Percentiles rank a stretch among this genome's conserved stretches.
Conservation (phyloP, 805 yeast genomes). For the Candida oleophila region DNA sequence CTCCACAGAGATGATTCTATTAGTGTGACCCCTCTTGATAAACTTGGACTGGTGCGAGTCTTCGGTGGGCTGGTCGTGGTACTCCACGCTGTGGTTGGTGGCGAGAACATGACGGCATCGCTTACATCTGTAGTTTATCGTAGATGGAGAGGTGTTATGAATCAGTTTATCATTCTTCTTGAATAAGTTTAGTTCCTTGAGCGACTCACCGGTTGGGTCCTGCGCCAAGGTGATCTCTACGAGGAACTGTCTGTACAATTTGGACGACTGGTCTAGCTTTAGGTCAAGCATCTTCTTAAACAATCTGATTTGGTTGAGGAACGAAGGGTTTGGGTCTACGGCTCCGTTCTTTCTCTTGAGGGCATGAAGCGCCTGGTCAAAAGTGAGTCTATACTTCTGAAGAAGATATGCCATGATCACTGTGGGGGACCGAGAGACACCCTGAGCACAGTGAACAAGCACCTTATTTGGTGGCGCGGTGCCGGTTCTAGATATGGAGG, state of each 20-base stretch:
- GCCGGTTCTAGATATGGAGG: slow-evolving; percentile 11
- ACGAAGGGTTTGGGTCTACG: slow-evolving; percentile 72
- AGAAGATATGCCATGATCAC: slow-evolving; percentile 49
- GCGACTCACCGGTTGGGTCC: slow-evolving; percentile 44
- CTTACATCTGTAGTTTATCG: slow-evolving; percentile 54
- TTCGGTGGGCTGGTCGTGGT: slow-evolving; percentile 65
- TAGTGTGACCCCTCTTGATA: slow-evolving; percentile 59
- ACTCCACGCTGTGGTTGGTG: slow-evolving; percentile 54
- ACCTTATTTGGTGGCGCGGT: slow-evolving; percentile 16
- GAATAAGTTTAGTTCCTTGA: slow-evolving; percentile 18
- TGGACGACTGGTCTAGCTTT: slow-evolving; percentile 21
- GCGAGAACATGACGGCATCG: slow-evolving; percentile 78
- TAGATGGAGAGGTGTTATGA: slow-evolving; percentile 10
- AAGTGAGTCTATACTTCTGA: slow-evolving; percentile 52
- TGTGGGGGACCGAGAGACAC: slow-evolving; percentile 49
- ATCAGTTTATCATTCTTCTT: slow-evolving; percentile 2
- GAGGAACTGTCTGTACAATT: slow-evolving; percentile 25
- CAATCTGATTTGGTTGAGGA: slow-evolving; percentile 66
- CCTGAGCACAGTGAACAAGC: slow-evolving; percentile 53
- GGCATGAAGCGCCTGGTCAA: slow-evolving; percentile 69
- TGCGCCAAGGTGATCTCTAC: slow-evolving; percentile 20
- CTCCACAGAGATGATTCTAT: slow-evolving; percentile 56
- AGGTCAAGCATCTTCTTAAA: slow-evolving; percentile 43
- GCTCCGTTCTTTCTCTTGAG: slow-evolving; percentile 61
- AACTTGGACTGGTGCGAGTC: slow-evolving; percentile 67